Base-by-base conservation (phyloP, 257 asterid genomes). In the Nicotiana paniculata region DNA sequence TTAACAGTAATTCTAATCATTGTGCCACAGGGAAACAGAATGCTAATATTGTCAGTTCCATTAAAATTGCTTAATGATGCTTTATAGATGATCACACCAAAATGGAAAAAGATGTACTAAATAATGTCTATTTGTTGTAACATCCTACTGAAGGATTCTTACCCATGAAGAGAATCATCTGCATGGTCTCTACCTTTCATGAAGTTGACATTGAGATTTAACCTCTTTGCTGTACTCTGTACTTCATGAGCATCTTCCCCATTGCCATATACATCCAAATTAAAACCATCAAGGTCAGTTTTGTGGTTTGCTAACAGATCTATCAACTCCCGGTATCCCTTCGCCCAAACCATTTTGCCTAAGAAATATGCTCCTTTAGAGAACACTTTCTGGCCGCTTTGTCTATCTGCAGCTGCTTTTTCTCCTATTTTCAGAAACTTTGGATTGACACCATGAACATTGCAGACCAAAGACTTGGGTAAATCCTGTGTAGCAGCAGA, bases 271-370 rank as follows among this genome's bases (percentile, higher is more conserved):
- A 95, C 97, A 82, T 96, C 99, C 88, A 96, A 87, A 88, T 93
- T 91, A 91, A 96, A 96, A 79, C 96, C 98, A 37, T 92, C 91
- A 21, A 96, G 95, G 76, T 93, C 94, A 16, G 84, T 92, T 79
- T 91, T 91, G 81, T 91, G 97, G 89, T 88, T 93, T 77, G 95
- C 87, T 81, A 96, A 82, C 87, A 96, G 89, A 86, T 96, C 97
- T 83, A 94, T 93, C 91, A 96, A 84, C 91, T 96, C 99, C 86
- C 88, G 90, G 66, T 96, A 94, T 77, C 99, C 99, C 89, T 96
- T 96, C 28, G 99, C 99, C 99, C 99, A 96, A 64, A 96, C 99
- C 98, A 96, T 92, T 94, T 96, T 96, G 85, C 98, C 98, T 46
- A 94, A 78, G 90, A 96, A 96, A 89, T 96, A 96, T 58, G 99